These are phyloP conservation scores for Globisporangium orthogonon DNA, from an alignment of 352 stramenopile species.

Conservation along the genomic window DNA sequence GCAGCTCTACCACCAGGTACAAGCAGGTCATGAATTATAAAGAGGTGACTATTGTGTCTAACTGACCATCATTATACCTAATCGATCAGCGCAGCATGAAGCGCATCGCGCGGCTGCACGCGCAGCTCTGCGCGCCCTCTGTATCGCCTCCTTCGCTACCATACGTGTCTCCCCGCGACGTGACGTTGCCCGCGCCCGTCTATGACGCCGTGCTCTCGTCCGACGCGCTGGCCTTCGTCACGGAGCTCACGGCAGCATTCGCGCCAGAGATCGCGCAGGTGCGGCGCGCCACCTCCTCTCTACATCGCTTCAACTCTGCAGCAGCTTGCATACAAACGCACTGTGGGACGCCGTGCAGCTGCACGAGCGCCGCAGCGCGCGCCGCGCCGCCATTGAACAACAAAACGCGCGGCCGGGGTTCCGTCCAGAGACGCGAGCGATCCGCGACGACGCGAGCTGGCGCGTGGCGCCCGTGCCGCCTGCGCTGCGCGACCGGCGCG, in stretches of 20 bases:
- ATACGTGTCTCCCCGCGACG: conserved; percentile 23
- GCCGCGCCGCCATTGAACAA: conserved; percentile 50
- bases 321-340: no score
- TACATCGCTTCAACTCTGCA: not conserved
- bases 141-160: conserved; percentile 1
- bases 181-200: conserved; percentile 16
- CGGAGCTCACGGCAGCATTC: conserved; percentile 74
- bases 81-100: conserved; percentile 17
- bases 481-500: conserved; percentile 83
- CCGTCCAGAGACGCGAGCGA: conserved; percentile 48
- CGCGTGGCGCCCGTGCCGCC: conserved; percentile 48
- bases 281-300: not conserved
- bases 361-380: conserved; percentile 46
- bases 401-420: conserved; percentile 82
- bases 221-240: conserved; percentile 85
- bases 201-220: conserved; percentile 77
- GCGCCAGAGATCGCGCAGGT: conserved; percentile 43
- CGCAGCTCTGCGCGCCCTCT: conserved; percentile 18
- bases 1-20: no score
- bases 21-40: no score
- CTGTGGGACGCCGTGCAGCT: conserved; percentile 21
- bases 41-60: no score
- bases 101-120: conserved; percentile 30
- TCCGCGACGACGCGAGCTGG: conserved; percentile 63
- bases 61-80: no score